Evolutionary conservation across 208 protist genomes (phyloP).

Genomic region (Crithidia thermophila): DNA sequence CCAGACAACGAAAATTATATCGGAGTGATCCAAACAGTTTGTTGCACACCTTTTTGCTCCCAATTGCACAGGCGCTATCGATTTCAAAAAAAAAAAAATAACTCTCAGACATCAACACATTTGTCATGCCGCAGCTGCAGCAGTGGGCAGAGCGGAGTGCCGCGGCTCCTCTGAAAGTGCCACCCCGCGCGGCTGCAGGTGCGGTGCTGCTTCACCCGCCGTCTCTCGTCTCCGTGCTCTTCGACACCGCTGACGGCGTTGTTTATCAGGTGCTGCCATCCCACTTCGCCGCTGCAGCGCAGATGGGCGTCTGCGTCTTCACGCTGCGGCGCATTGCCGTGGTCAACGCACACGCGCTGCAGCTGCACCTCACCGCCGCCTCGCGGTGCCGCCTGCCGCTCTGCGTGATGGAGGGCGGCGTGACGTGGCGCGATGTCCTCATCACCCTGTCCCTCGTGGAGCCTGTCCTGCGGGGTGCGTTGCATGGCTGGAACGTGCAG

Average conservation of each 20-base stretch:
- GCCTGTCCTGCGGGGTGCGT: background rate
- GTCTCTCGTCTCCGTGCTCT: conserved; percentile 20
- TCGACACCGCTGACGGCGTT: conserved; percentile 17
- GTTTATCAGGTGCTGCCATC: conserved; percentile 24
- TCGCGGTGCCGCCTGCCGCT: conserved; percentile 15
- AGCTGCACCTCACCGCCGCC: conserved; percentile 14
- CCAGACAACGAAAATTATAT: too few species aligned
- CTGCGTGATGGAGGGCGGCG: conserved; percentile 13
- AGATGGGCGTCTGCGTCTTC: conserved; percentile 17
- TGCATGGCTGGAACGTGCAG: conserved; percentile 28
- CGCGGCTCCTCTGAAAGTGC: background rate
- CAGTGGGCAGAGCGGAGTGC: conserved; percentile 6
- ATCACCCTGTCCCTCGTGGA: conserved; percentile 9
- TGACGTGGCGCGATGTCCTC: conserved; percentile 33
- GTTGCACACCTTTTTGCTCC: too few species aligned
- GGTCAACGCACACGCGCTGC: background rate
- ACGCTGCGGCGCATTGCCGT: conserved; percentile 20
- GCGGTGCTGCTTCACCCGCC: conserved; percentile 3
- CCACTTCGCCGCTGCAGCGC: background rate
- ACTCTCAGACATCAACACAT: too few species aligned
- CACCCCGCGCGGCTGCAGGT: background rate
- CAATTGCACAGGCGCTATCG: too few species aligned
- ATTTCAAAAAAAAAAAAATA: too few species aligned
- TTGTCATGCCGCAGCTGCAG: conserved; percentile 22
- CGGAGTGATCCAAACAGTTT: too few species aligned